Evolutionary conservation across 352 stramenopile genomes (phyloP), one percentile per base, ranked within the genome.

Genomic region (Globisporangium mamillatum): DNA sequence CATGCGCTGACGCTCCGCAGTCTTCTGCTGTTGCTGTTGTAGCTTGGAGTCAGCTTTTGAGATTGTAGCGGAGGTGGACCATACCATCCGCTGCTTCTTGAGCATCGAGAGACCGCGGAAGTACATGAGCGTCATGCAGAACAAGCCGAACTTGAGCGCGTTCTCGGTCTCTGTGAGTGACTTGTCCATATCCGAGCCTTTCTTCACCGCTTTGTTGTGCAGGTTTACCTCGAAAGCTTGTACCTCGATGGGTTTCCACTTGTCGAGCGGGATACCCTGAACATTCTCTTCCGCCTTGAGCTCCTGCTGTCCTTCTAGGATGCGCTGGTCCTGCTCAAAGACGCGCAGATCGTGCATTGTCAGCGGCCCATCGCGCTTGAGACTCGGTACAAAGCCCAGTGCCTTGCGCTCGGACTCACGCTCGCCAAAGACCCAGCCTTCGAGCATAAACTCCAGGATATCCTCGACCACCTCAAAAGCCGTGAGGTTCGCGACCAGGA

Each of bases 61-160:
- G 64, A 41, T 86, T 79, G 60, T 70, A 66, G 2, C 69, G 1
- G 58, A 32, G 2, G 81, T 75, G 5, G 81, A 90, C 90, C 89
- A 98, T 10, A 83, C 72, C 1, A 71, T 76, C 55, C 94, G 88
- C 68, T 98, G 91, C 38, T 93, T 86, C 63, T 88, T 87, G 14
- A 98, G 76, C 62, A 97, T 68, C 14, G 90, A 91, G 60, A 98
- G 79, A 4, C 90, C 92, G 53, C 93, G 84, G 61, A 99, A 99
- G 76, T 98, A 99, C 94, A 98, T 97, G 52, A 99, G 83, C 38
- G 94, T 98, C 73, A 99, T 89, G 75, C 81, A 98, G 69, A 99
- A 99, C 22, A 99, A 71, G 12, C 93, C 96, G 69, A 98, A 98
- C 34, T 95, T 97, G n/a, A 99, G 82, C n/a, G 89, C 97, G 18